Conservation (phyloP, 257 asterid genomes). For the Solanum rostratum region DNA sequence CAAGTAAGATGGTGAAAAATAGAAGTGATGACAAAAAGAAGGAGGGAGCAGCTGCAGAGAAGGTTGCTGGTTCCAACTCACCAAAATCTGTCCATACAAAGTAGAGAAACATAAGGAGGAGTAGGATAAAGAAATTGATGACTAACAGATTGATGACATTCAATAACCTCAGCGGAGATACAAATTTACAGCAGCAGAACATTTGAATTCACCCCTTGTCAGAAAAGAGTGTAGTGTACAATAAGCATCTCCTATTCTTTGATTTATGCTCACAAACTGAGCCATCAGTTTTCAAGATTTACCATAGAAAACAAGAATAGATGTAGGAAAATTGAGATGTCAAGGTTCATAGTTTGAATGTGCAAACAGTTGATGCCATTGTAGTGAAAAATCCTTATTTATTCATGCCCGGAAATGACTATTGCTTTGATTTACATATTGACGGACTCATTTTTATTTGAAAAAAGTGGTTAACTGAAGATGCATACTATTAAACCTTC, state of each 20-base stretch:
- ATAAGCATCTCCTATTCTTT: conserved; percentile 9
- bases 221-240: conserved; percentile 17
- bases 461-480: neutral
- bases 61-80: conserved; percentile 12
- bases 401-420: neutral
- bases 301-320: neutral
- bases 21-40: conserved; percentile 6
- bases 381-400: neutral
- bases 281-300: conserved; percentile 29
- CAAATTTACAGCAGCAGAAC: conserved; percentile 17
- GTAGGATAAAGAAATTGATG: conserved; percentile 16
- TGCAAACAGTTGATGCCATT: neutral
- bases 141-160: conserved; percentile 27
- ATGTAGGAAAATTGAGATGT: neutral
- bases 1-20: conserved; percentile 17
- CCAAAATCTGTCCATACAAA: conserved; percentile 9
- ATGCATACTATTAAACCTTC: neutral
- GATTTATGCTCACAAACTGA: conserved; percentile 27
- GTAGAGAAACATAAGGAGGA: conserved; percentile 12
- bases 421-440: neutral
- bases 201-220: conserved; percentile 9
- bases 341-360: neutral
- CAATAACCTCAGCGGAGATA: conserved; percentile 16
- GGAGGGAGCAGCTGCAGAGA: conserved; percentile 10
- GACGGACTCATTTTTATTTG: neutral